phyloP scores from a whole-genome alignment of 208 protist genomes.

The Lotmaria passim region DNA sequence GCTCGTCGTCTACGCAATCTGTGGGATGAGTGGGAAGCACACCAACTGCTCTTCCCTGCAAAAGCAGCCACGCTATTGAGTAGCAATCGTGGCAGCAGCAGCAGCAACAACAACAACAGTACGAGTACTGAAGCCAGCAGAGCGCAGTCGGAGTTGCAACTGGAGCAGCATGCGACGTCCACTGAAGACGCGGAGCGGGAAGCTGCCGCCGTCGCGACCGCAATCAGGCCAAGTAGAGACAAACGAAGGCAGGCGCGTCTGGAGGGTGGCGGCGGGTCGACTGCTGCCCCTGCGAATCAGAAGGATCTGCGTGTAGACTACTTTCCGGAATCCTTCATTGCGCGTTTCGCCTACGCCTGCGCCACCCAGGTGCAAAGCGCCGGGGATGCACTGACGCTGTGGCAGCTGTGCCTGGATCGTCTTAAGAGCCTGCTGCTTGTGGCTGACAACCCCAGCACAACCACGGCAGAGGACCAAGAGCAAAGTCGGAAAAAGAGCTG shows the following conservation, averaged over 20 bases:
- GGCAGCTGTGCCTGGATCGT: constrained; percentile 45
- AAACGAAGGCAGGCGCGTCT: background rate
- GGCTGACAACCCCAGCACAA: background rate
- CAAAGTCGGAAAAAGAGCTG: constrained; percentile 17
- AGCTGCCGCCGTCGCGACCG: background rate
- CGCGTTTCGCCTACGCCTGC: constrained; percentile 65
- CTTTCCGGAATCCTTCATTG: constrained; percentile 77
- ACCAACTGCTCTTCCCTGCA: constrained; percentile 21
- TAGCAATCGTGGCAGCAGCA: background rate
- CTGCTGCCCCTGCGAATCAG: background rate
- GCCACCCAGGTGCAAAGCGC: constrained; percentile 34
- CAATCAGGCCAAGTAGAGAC: background rate
- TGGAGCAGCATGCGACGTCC: background rate
- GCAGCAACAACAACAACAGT: background rate
- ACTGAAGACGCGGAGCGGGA: background rate
- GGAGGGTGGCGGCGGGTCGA: background rate
- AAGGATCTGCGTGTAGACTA: constrained; percentile 66
- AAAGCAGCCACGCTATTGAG: no score
- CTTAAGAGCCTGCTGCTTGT: constrained; percentile 28
- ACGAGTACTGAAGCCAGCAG: background rate
- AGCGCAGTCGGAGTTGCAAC: no score
- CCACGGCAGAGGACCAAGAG: background rate
- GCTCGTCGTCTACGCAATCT: constrained; percentile 26
- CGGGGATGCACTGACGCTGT: constrained; percentile 47
- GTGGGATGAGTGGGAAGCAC: constrained; percentile 24